Evolutionary conservation across 768 basidiomycete genomes (phyloP).

Genomic region (Boletus rubroflammeus): DNA sequence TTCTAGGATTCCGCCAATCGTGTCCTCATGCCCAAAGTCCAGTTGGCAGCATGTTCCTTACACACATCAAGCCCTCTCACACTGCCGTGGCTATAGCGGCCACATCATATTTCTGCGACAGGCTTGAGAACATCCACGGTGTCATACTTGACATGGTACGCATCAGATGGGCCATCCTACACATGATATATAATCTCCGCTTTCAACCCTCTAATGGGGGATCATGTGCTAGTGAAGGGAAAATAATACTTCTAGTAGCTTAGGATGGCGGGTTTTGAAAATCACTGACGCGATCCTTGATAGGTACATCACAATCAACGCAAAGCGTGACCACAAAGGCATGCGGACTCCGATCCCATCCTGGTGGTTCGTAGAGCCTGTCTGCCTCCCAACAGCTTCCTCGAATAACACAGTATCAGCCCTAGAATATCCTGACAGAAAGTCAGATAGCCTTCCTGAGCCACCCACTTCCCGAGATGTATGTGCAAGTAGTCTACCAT

Average conservation of each 20-base stretch:
- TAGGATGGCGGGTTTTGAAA: neutral
- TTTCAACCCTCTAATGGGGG: neutral
- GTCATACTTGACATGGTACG: neutral
- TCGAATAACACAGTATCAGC: neutral
- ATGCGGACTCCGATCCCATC: neutral
- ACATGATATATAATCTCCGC: neutral
- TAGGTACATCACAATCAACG: neutral
- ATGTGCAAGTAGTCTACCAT: neutral
- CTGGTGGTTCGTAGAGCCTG: neutral
- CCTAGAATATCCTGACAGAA: neutral
- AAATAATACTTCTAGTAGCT: neutral
- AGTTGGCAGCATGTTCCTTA: neutral
- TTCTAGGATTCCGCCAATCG: neutral
- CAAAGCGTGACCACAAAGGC: neutral
- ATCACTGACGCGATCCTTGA: neutral
- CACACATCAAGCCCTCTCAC: neutral
- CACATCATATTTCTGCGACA: neutral
- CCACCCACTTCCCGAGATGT: neutral
- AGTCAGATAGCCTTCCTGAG: neutral
- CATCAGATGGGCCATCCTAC: neutral
- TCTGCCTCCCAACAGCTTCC: neutral
- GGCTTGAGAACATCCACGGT: neutral
- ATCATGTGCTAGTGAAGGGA: neutral
- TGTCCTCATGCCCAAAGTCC: neutral
- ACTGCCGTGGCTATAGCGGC: neutral